A percentile compares a stretch with the other conserved stretches of the same genome.
These are phyloP conservation scores for Sambucus nigra DNA, from an alignment of 129 eudicot genomes.

Conservation along the genomic window DNA sequence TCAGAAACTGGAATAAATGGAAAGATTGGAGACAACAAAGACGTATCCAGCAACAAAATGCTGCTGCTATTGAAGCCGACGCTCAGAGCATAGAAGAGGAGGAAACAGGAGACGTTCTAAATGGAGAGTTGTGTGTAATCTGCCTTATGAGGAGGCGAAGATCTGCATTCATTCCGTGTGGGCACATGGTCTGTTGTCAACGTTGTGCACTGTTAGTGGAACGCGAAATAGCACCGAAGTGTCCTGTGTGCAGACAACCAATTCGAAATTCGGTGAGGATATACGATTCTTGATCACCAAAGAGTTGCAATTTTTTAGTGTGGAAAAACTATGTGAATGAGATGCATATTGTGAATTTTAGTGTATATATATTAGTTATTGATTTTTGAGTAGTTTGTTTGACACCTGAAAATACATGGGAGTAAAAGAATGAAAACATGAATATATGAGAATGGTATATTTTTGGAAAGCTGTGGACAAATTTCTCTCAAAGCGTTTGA, in stretches of 20 bases:
- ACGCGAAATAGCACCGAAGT: constrained; percentile 63
- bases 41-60: too few species aligned
- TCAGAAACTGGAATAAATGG: too few species aligned
- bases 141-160: constrained; percentile 63
- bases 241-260: constrained; percentile 82
- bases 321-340: not conserved
- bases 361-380: not conserved
- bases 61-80: too few species aligned
- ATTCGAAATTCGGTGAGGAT: constrained; percentile 64
- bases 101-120: constrained; percentile 51
- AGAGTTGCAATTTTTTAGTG: not conserved
- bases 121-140: constrained; percentile 73
- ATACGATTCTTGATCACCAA: constrained; percentile 46
- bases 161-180: constrained; percentile 89
- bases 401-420: too few species aligned
- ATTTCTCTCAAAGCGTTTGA: too few species aligned
- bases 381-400: not conserved
- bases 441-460: too few species aligned
- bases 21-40: too few species aligned
- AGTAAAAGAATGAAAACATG: too few species aligned
- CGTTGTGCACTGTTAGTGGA: constrained; percentile 68
- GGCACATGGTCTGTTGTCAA: constrained; percentile 80
- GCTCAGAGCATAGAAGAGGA: constrained; percentile 39
- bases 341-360: not conserved
- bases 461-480: too few species aligned